Conservation (phyloP, 257 asterid genomes). For the Verbena officinalis region DNA sequence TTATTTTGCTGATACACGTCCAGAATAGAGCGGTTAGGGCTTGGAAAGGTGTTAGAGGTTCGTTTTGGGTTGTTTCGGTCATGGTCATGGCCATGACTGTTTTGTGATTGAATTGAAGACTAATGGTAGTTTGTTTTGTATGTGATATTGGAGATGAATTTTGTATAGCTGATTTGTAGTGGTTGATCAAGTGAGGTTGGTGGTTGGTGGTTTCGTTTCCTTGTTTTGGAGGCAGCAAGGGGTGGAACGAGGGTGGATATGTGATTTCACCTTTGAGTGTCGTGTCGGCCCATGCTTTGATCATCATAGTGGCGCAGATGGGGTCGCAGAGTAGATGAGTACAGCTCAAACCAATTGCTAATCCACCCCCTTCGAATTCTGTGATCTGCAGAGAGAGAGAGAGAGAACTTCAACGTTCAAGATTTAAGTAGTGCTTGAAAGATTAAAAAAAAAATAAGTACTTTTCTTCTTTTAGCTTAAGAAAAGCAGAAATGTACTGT, state of each 20-base stretch:
- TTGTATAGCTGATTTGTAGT: conserved; percentile 42
- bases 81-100: conserved; percentile 42
- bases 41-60: conserved; percentile 43
- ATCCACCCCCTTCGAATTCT: conserved; percentile 64
- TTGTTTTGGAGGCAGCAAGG: conserved; percentile 38
- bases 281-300: conserved; percentile 65
- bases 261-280: conserved; percentile 38
- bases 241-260: conserved; percentile 46
- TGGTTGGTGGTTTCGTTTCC: conserved; percentile 14
- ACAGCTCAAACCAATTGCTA: conserved; percentile 74
- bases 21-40: conserved; percentile 54
- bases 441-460: too few species aligned
- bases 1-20: conserved; percentile 48
- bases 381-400: conserved; percentile 40
- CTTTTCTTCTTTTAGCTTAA: too few species aligned
- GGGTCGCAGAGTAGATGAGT: conserved; percentile 61
- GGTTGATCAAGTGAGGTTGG: conserved; percentile 36
- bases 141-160: conserved; percentile 5
- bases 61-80: conserved; percentile 27
- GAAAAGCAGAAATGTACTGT: too few species aligned
- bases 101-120: conserved; percentile 45
- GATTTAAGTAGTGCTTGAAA: too few species aligned
- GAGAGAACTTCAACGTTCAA: background rate
- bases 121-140: conserved; percentile 32
- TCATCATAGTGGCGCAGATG: conserved; percentile 43